Conservation (phyloP, 768 basidiomycete species). For the Rossbeevera mucosa region DNA sequence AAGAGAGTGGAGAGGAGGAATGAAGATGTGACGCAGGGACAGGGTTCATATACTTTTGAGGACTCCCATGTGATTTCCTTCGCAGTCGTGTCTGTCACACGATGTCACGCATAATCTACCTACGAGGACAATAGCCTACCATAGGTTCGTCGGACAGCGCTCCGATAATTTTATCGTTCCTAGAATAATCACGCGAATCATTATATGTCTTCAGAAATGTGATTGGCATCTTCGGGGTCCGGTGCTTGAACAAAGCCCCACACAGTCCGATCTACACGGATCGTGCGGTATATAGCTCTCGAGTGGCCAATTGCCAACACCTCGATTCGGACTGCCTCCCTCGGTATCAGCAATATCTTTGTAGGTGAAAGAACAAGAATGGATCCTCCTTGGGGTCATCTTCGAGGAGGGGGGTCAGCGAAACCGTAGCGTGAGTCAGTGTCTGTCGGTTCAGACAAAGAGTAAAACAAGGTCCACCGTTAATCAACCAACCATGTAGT, state of each 20-base stretch:
- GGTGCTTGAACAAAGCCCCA: constrained; percentile 1
- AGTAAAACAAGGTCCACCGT: too few species aligned
- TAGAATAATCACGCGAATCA: constrained; percentile 9
- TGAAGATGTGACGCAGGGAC: constrained; percentile 13
- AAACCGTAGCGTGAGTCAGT: not conserved
- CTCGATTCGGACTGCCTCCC: not conserved
- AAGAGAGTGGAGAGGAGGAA: constrained; percentile 1
- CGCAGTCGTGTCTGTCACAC: constrained; percentile 21
- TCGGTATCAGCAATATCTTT: not conserved
- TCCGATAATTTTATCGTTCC: not conserved
- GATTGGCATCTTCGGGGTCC: constrained; percentile 5
- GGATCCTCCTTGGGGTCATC: not conserved
- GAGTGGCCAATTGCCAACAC: not conserved
- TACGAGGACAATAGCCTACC: constrained; percentile 8
- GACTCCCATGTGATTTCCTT: constrained; percentile 23
- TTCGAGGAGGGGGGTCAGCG: not conserved
- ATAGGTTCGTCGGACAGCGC: not conserved
- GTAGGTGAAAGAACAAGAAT: not conserved
- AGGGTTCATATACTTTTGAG: constrained; percentile 26
- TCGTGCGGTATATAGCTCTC: too few species aligned
- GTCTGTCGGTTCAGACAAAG: too few species aligned
- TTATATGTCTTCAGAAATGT: not conserved
- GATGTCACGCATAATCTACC: constrained; percentile 14
- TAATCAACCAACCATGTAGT: too few species aligned
- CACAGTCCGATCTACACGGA: not conserved